Conservation (phyloP, 2,329 filamentous ascomycete species). For the Albifimbria verrucaria region DNA sequence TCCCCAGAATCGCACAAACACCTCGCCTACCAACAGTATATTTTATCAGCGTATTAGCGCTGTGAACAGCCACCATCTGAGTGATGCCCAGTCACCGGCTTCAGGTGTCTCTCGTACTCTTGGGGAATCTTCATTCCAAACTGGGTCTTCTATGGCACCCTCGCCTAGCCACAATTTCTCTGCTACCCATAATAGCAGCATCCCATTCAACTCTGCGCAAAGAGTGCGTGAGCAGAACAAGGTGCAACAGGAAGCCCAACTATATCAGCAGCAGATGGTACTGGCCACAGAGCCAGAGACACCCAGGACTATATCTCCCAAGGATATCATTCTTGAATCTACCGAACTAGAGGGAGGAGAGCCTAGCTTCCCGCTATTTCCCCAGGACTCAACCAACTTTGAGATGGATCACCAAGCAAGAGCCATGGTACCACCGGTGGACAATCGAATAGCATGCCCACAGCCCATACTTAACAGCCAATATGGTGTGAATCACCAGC, state of each 20-base stretch:
- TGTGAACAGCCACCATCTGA: slow-evolving; percentile 71
- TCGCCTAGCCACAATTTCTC: too few relatives aligned
- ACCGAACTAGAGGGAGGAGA: slow-evolving; percentile 66
- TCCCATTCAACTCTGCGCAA: too few relatives aligned
- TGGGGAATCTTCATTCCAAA: slow-evolving; percentile 80
- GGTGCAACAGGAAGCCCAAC: slow-evolving; percentile 54
- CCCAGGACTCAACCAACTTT: slow-evolving; percentile 54
- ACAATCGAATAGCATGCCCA: slow-evolving; percentile 13
- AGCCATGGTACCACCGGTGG: slow-evolving; percentile 17
- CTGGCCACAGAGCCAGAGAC: slow-evolving; percentile 42
- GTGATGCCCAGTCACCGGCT: slow-evolving; percentile 50
- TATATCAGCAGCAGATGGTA: slow-evolving; percentile 39
- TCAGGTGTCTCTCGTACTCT: slow-evolving; percentile 50
- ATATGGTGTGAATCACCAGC: slow-evolving; percentile 2
- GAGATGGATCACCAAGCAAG: slow-evolving; percentile 37
- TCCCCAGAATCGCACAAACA: too few relatives aligned
- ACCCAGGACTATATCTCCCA: slow-evolving; percentile 89
- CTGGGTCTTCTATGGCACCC: too few relatives aligned
- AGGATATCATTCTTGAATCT: slow-evolving; percentile 86
- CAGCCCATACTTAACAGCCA: slow-evolving; percentile 17
- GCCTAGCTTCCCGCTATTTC: too few relatives aligned
- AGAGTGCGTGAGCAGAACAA: too few relatives aligned
- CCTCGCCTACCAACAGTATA: slow-evolving; percentile 50
- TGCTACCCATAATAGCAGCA: too few relatives aligned
- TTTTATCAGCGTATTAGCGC: slow-evolving; percentile 76